phyloP scores from a whole-genome alignment of 208 protist species.

The Angomonas ambiguus region DNA sequence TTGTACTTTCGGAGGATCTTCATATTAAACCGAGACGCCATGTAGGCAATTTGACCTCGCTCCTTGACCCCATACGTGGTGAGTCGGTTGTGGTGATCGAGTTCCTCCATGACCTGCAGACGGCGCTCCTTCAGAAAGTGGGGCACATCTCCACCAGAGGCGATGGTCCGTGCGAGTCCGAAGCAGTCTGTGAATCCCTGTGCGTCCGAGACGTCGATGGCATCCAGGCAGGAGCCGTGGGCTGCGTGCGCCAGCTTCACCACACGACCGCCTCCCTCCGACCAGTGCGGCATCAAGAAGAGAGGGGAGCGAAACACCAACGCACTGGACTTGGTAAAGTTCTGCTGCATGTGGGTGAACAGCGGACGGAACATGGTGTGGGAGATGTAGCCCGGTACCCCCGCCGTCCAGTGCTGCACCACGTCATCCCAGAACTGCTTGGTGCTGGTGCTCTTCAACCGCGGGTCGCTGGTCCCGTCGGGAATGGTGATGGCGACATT shows the following conservation, averaged over 20 bases:
- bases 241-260: constrained; percentile 86
- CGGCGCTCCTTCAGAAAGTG: constrained; percentile 75
- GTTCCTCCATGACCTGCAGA: constrained; percentile 86
- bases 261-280: constrained; percentile 77
- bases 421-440: constrained; percentile 92
- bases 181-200: constrained; percentile 91
- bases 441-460: constrained; percentile 76
- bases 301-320: constrained; percentile 82
- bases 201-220: constrained; percentile 85
- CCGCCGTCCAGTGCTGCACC: constrained; percentile 82
- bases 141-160: constrained; percentile 62
- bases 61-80: constrained; percentile 80
- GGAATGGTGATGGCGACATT: constrained; percentile 88
- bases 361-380: constrained; percentile 91
- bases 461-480: constrained; percentile 71
- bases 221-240: constrained; percentile 84
- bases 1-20: constrained; percentile 89
- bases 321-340: constrained; percentile 74
- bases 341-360: constrained; percentile 89
- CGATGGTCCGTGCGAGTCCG: constrained; percentile 69
- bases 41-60: constrained; percentile 84
- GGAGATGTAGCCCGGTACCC: constrained; percentile 84
- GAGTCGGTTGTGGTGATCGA: constrained; percentile 78
- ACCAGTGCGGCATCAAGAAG: constrained; percentile 89
- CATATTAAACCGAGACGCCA: constrained; percentile 86